Conservation (phyloP, 257 asterid species). For the Rauvolfia tetraphylla region DNA sequence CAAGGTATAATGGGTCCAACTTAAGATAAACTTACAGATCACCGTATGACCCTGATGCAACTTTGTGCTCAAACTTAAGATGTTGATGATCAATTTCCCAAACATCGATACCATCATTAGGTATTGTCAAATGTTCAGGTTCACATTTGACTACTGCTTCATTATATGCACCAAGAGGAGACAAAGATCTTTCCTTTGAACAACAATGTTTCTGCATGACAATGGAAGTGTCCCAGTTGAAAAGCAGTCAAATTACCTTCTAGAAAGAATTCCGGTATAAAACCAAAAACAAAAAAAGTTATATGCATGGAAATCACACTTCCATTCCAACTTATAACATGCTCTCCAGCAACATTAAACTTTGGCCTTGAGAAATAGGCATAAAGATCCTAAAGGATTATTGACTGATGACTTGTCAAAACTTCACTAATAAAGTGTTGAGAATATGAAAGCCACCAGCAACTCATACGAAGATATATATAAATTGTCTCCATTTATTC, state of each 20-base stretch:
- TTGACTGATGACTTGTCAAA: background rate
- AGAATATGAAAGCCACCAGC: background rate
- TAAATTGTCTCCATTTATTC: background rate
- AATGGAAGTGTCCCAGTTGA: slow-evolving; percentile 7
- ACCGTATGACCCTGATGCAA: slow-evolving; percentile 53
- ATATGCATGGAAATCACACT: background rate
- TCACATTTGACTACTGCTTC: slow-evolving; percentile 29
- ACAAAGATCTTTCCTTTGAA: slow-evolving; percentile 29
- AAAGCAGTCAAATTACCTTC: background rate
- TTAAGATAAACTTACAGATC: slow-evolving; percentile 37
- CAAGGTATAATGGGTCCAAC: slow-evolving; percentile 8
- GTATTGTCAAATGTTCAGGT: slow-evolving; percentile 42
- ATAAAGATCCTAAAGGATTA: background rate
- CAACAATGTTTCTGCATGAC: slow-evolving; percentile 33
- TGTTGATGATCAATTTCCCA: slow-evolving; percentile 49
- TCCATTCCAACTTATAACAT: background rate
- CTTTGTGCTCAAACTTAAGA: slow-evolving; percentile 35
- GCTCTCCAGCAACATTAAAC: background rate
- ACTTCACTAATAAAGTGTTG: background rate
- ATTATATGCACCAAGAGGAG: slow-evolving; percentile 24
- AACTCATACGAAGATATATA: background rate
- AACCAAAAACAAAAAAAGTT: too few relatives aligned
- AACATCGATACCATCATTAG: slow-evolving; percentile 47
- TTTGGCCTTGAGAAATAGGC: background rate
- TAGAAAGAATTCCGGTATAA: background rate